Percentiles rank a stretch among this genome's conserved stretches.
phyloP scores from a whole-genome alignment of 768 basidiomycete genomes.

The Cyclocybe aegerita region DNA sequence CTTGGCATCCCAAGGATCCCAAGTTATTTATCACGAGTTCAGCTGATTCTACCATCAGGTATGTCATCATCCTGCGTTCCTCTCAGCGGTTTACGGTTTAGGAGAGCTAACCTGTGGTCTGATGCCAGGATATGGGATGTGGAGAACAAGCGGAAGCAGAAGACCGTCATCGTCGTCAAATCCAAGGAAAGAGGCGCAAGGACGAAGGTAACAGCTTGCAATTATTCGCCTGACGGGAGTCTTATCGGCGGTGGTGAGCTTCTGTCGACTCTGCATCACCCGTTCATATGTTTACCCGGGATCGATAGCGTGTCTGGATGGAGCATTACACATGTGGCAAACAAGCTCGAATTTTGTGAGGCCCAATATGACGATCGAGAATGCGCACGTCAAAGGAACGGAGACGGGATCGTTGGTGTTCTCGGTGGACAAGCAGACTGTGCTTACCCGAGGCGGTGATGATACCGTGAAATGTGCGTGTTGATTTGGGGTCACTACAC shows the following conservation, averaged over 20 bases:
- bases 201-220: constrained; percentile 86
- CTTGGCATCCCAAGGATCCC: constrained; percentile 90
- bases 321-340: constrained; percentile 92
- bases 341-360: constrained; percentile 90
- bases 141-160: constrained; percentile 91
- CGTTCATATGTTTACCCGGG: constrained; percentile 15
- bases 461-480: constrained; percentile 91
- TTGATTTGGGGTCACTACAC: constrained; percentile 9
- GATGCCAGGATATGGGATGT: constrained; percentile 85
- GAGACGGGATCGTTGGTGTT: constrained; percentile 88
- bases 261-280: constrained; percentile 11
- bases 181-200: constrained; percentile 93
- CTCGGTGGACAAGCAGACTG: constrained; percentile 81
- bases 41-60: constrained; percentile 96
- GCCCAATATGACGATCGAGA: constrained; percentile 83
- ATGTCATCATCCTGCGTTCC: constrained; percentile 4
- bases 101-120: background rate
- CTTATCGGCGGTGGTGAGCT: constrained; percentile 81
- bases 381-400: constrained; percentile 82
- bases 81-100: constrained; percentile 5
- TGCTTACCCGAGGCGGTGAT: constrained; percentile 91
- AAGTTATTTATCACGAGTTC: constrained; percentile 89
- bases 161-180: constrained; percentile 94
- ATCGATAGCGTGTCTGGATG: constrained; percentile 79
- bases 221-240: constrained; percentile 88